Base-by-base conservation (phyloP, 1,139 yeast species). In the Taiozyma sp. region DNA sequence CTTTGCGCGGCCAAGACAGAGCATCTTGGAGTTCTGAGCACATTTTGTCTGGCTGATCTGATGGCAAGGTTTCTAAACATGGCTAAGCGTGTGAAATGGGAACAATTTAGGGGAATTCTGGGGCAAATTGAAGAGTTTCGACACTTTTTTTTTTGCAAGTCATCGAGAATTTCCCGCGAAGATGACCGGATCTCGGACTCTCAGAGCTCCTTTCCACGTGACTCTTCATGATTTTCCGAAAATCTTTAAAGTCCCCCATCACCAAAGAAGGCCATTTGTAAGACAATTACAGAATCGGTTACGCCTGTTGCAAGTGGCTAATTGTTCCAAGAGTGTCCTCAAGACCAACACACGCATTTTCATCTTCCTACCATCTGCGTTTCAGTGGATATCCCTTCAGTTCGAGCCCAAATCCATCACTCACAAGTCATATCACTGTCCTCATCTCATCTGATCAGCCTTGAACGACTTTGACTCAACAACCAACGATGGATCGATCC, bases 61-160 rank as follows among this genome's bases (percentile, higher is more conserved):
- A 38, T 23, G 8, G 8, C 41, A 19, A 38, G 24, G 16, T 51
- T 39, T 48, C 51, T 49, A n/a, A 49, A 34, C 52, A 49, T 48
- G 43, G 10, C 6, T 4, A 8, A n/a, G 8, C 3, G 16, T 32
- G 19, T 32, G 36, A n/a, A n/a, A 7, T 32, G 36, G 36, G 19
- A 5, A 4, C 4, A 30, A 32, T 32, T 32, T 13, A 6, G 16
- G 36, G 8, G 14, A 32, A 32, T 32, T 32, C 36, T 32, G 36
- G 36, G 36, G 36, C 36, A 32, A 32, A 32, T 32, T 32, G 19
- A n/a, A 7, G 34, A 6, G 13, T 30, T 32, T 38, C 41, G 41
- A 38, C 41, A 12, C 41, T 38, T 38, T 38, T 38, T 36, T 38
- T 36, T n/a, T 19, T 19, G 19, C 39, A n/a, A 16, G 19, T 36